A percentile compares a stretch with the other conserved stretches of the same genome.
phyloP scores from a whole-genome alignment of 768 basidiomycete species.

The Sarcodon aspratus region DNA sequence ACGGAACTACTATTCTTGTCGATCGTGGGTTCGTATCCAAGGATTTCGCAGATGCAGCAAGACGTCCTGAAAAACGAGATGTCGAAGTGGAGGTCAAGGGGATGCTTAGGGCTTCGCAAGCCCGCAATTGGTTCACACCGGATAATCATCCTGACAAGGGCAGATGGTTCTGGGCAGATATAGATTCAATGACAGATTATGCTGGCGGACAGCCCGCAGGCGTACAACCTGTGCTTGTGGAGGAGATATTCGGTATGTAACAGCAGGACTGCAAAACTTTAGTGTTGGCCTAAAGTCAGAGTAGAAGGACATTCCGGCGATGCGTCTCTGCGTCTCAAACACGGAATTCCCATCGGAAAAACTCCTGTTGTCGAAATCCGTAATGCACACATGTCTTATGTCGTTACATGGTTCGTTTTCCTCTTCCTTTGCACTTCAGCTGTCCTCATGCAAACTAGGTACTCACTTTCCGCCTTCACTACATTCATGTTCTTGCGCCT shows the following conservation, averaged over 20 bases:
- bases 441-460: conserved; percentile 38
- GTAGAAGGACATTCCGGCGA: conserved; percentile 82
- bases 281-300: conserved; percentile 2
- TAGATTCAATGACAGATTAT: conserved; percentile 65
- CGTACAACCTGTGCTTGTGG: conserved; percentile 84
- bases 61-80: conserved; percentile 22
- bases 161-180: conserved; percentile 90
- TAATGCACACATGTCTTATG: conserved; percentile 92
- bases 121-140: conserved; percentile 75
- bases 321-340: conserved; percentile 40
- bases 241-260: conserved; percentile 79
- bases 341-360: conserved; percentile 81
- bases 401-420: conserved; percentile 73
- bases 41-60: conserved; percentile 32
- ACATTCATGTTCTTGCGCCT: conserved; percentile 71
- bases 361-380: conserved; percentile 76
- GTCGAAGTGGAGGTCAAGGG: conserved; percentile 69
- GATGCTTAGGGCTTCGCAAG: conserved; percentile 74
- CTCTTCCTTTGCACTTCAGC: background rate
- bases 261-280: background rate
- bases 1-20: conserved; percentile 79
- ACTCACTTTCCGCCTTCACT: conserved; percentile 79
- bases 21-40: conserved; percentile 83
- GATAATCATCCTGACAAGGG: conserved; percentile 72
- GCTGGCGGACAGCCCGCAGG: conserved; percentile 61